Conservation (phyloP, 305 asterid genomes). For the Fraxinus angustifolia region DNA sequence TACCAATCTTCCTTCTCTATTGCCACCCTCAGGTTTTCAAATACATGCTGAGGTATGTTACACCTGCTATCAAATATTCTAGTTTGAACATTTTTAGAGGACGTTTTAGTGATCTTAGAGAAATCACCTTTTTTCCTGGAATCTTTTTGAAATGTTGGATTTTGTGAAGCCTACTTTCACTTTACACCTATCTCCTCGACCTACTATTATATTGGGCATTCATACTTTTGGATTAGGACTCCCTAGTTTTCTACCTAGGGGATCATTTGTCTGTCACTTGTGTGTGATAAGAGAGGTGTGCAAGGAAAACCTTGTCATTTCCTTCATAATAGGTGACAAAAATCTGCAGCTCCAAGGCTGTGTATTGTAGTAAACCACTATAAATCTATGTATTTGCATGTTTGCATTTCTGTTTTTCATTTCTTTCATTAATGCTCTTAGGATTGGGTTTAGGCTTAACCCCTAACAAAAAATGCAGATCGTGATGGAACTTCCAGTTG, state of each 20-base stretch:
- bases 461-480: constrained; percentile 40
- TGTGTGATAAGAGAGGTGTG: background rate
- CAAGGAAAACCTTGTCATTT: background rate
- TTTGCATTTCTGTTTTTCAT: background rate
- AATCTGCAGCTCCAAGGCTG: background rate
- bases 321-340: background rate
- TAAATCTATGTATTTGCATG: background rate
- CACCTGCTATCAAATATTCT: background rate
- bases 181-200: background rate
- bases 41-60: constrained; percentile 78
- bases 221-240: background rate
- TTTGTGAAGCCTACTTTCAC: background rate
- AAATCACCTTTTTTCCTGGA: background rate
- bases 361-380: background rate
- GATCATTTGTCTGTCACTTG: background rate
- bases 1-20: constrained; percentile 60
- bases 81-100: background rate
- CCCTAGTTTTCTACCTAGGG: background rate
- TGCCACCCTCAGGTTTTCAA: constrained; percentile 76
- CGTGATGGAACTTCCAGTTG: constrained; percentile 89
- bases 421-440: background rate
- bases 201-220: background rate
- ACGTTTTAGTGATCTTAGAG: background rate
- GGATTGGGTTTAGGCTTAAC: constrained; percentile 5
- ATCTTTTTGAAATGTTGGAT: background rate